These are phyloP conservation scores for Boletales sp. DNA, from an alignment of 768 basidiomycete genomes.

Conservation along the genomic window DNA sequence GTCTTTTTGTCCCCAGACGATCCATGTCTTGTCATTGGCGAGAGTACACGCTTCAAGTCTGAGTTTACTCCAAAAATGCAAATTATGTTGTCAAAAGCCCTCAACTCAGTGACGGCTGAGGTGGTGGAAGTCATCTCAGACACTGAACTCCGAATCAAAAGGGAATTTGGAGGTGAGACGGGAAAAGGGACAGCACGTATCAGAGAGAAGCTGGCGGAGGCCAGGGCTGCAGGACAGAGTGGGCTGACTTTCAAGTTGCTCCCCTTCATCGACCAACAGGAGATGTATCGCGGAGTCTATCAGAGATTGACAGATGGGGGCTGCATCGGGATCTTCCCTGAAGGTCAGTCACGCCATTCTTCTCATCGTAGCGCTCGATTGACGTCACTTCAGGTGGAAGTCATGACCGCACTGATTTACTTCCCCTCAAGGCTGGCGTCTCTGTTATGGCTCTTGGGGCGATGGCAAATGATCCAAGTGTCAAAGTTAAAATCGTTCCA, in stretches of 20 bases:
- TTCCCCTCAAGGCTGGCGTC: slow-evolving; percentile 96
- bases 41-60: slow-evolving; percentile 70
- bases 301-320: slow-evolving; percentile 80
- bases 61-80: slow-evolving; percentile 79
- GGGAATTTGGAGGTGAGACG: slow-evolving; percentile 80
- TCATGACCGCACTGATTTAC: slow-evolving; percentile 93
- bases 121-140: slow-evolving; percentile 88
- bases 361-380: background rate
- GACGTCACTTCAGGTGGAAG: slow-evolving; percentile 72
- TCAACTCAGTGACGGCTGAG: slow-evolving; percentile 76
- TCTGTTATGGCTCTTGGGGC: slow-evolving; percentile 98
- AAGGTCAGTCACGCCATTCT: slow-evolving; percentile 55
- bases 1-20: slow-evolving; percentile 72
- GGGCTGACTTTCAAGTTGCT: slow-evolving; percentile 81
- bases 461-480: slow-evolving; percentile 84
- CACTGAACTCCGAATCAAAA: slow-evolving; percentile 78
- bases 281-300: slow-evolving; percentile 94
- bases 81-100: slow-evolving; percentile 78
- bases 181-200: slow-evolving; percentile 68
- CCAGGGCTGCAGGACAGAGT: slow-evolving; percentile 46
- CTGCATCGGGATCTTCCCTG: slow-evolving; percentile 96
- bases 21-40: slow-evolving; percentile 78
- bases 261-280: slow-evolving; percentile 88
- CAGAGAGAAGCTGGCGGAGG: slow-evolving; percentile 64
- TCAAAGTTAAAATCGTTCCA: slow-evolving; percentile 90